These are phyloP conservation scores for Amorphotheca resinae DNA, from an alignment of 495 filamentous ascomycete genomes.

Conservation along the genomic window DNA sequence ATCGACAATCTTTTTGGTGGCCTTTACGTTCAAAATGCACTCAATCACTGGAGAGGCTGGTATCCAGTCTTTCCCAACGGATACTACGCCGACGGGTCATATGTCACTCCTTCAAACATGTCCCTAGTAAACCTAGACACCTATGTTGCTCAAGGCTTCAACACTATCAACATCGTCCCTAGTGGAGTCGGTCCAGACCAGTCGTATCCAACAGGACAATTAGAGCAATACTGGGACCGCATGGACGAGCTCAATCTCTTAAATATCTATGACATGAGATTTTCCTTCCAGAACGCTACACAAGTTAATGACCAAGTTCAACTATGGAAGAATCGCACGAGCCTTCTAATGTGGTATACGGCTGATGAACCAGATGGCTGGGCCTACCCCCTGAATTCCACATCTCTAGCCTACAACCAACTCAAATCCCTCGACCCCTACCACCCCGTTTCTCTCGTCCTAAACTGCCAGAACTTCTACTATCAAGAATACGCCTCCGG, in stretches of 20 bases:
- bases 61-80: conserved; percentile 48
- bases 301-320: conserved; percentile 39
- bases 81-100: conserved; percentile 47
- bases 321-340: conserved; percentile 35
- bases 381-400: conserved; percentile 41
- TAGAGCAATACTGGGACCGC: conserved; percentile 37
- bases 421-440: conserved; percentile 51
- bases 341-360: conserved; percentile 53
- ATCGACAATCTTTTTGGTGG: conserved; percentile 51
- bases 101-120: conserved; percentile 33
- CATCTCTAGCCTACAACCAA: conserved; percentile 24
- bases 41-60: conserved; percentile 23
- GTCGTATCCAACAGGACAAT: conserved; percentile 27
- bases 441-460: conserved; percentile 50
- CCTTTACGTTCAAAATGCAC: conserved; percentile 27
- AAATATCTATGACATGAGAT: conserved; percentile 54
- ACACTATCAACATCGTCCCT: conserved; percentile 41
- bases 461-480: conserved; percentile 63
- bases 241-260: conserved; percentile 45
- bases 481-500: conserved; percentile 47
- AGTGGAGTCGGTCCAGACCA: conserved; percentile 28
- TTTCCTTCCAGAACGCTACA: conserved; percentile 44
- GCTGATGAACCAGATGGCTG: conserved; percentile 61
- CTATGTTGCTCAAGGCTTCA: conserved; percentile 32
- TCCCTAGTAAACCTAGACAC: conserved; percentile 30